Evolutionary conservation across 2,329 filamentous ascomycete genomes (phyloP).

Genomic region (Calonectria crousiana): DNA sequence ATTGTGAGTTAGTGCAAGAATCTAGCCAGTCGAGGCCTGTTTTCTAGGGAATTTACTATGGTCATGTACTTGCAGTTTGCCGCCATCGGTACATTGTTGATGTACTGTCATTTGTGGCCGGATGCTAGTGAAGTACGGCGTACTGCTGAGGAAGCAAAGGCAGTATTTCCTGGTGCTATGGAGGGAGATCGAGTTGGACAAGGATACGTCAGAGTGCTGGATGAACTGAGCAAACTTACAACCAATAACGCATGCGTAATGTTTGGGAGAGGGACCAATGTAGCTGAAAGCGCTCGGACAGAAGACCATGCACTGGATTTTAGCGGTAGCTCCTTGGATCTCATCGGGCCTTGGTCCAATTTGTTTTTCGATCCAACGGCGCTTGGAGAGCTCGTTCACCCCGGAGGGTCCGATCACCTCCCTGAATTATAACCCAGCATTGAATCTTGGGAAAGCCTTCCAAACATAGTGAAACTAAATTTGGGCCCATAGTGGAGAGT

Average conservation of each 20-base stretch:
- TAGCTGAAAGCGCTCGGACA: background rate
- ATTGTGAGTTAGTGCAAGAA: background rate
- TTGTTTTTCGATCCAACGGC: background rate
- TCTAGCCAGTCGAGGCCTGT: background rate
- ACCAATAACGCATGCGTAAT: background rate
- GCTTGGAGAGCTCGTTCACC: background rate
- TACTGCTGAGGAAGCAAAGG: background rate
- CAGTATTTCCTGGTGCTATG: background rate
- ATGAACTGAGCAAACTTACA: background rate
- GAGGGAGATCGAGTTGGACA: background rate
- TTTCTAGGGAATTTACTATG: background rate
- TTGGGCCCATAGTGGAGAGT: too few species aligned
- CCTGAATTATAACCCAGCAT: background rate
- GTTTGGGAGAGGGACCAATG: background rate
- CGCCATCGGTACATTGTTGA: background rate
- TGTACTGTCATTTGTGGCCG: background rate
- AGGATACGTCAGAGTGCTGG: background rate
- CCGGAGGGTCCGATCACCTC: background rate
- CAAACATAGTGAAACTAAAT: background rate
- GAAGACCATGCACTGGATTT: background rate
- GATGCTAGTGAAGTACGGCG: background rate
- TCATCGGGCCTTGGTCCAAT: background rate
- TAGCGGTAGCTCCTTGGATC: background rate
- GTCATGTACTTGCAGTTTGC: background rate
- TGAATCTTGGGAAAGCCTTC: background rate